Conservation (phyloP, 306 rosid species). For the Lagenaria siceraria region DNA sequence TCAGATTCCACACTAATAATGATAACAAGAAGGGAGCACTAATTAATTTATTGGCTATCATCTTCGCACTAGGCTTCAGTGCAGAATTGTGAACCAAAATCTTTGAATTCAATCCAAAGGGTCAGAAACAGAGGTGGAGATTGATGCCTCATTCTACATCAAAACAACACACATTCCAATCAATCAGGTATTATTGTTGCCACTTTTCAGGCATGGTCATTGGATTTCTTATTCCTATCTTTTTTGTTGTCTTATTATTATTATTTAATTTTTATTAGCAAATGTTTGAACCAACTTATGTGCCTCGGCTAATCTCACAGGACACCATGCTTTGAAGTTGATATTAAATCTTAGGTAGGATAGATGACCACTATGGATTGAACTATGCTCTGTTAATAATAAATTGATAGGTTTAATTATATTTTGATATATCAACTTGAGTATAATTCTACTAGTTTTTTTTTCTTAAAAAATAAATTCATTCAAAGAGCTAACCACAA, state of each 20-base stretch:
- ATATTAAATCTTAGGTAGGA: too few species aligned
- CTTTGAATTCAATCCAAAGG: neutral
- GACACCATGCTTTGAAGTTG: too few species aligned
- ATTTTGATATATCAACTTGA: too few species aligned
- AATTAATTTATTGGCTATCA: neutral
- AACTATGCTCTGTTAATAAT: too few species aligned
- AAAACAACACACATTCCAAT: neutral
- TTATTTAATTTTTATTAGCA: too few species aligned
- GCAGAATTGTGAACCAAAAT: neutral
- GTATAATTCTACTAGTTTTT: too few species aligned
- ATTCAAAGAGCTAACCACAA: too few species aligned
- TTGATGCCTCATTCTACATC: neutral
- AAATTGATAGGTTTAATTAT: too few species aligned
- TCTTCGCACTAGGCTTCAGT: neutral
- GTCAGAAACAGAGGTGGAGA: neutral
- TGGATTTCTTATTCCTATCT: neutral
- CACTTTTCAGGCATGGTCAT: neutral
- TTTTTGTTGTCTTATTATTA: neutral
- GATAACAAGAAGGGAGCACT: neutral
- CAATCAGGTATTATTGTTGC: neutral
- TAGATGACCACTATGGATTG: too few species aligned
- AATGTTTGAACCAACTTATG: too few species aligned
- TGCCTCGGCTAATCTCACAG: too few species aligned
- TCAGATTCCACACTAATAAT: neutral
- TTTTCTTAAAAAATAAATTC: too few species aligned